phyloP scores from a whole-genome alignment of 73 alveolate genomes.

The Urostyla sp. region DNA sequence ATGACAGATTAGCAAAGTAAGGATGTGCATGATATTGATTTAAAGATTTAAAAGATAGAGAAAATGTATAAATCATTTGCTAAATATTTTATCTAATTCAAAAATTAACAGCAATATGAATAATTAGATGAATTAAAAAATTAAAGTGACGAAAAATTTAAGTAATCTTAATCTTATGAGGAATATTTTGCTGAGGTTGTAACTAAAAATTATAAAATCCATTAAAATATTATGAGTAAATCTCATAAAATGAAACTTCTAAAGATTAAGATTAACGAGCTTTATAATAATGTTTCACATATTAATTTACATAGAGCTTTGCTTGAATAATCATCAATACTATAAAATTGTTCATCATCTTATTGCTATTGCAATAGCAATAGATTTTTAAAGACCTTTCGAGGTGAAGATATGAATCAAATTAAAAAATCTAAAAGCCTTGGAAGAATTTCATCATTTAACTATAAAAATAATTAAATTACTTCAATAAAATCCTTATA shows the following conservation, averaged over 20 bases:
- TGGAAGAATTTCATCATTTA: background rate
- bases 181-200: too few relatives aligned
- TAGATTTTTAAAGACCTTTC: background rate
- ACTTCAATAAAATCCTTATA: background rate
- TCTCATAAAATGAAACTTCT: constrained; percentile 7
- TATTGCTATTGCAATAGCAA: constrained; percentile 6
- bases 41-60: too few relatives aligned
- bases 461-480: background rate
- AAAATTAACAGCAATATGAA: too few relatives aligned
- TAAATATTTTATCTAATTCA: too few relatives aligned
- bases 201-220: too few relatives aligned
- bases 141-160: too few relatives aligned
- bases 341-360: background rate
- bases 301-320: constrained; percentile 4
- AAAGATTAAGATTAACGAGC: background rate
- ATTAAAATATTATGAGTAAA: too few relatives aligned
- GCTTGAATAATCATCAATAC: background rate
- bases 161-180: too few relatives aligned
- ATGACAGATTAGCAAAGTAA: too few relatives aligned
- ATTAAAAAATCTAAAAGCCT: background rate
- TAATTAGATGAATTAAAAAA: too few relatives aligned
- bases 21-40: too few relatives aligned
- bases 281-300: constrained; percentile 8
- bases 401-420: background rate
- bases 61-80: too few relatives aligned